Conservation (phyloP, 192 early-diverging fungal genomes). For the Gryganskiella cystojenkinii region DNA sequence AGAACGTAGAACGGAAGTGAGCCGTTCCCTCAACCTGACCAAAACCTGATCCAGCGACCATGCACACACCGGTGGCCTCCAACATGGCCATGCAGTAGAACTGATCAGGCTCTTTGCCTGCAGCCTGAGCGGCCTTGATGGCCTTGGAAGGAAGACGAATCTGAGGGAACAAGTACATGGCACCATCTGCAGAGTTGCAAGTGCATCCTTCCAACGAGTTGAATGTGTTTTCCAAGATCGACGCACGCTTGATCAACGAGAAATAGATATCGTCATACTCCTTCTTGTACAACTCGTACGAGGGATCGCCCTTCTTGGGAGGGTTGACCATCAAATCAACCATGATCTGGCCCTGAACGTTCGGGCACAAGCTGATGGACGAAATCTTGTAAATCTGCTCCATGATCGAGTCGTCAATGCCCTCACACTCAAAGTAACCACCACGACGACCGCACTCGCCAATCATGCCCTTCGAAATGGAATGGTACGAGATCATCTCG, state of each 20-base stretch:
- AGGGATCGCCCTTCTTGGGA: constrained; percentile 82
- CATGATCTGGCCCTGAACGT: constrained; percentile 94
- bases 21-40: constrained; percentile 88
- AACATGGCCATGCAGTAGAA: constrained; percentile 94
- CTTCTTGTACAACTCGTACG: constrained; percentile 75
- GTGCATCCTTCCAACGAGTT: constrained; percentile 85
- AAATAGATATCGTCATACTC: constrained; percentile 83
- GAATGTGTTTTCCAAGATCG: constrained; percentile 77
- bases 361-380: constrained; percentile 93
- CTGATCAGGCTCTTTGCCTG: constrained; percentile 83
- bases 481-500: constrained; percentile 97
- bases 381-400: constrained; percentile 95
- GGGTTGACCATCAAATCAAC: constrained; percentile 95
- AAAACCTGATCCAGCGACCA: constrained; percentile 95
- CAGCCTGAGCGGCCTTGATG: constrained; percentile 77
- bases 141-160: constrained; percentile 81
- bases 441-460: constrained; percentile 98
- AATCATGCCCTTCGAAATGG: constrained; percentile 97
- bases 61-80: constrained; percentile 95
- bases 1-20: constrained; percentile 97
- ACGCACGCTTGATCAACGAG: constrained; percentile 84
- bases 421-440: constrained; percentile 96
- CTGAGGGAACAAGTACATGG: constrained; percentile 97
- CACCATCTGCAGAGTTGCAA: constrained; percentile 91
- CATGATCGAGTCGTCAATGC: constrained; percentile 78